Evolutionary conservation across 495 filamentous ascomycete genomes (phyloP).

Genomic region (Pyronema omphalodes): DNA sequence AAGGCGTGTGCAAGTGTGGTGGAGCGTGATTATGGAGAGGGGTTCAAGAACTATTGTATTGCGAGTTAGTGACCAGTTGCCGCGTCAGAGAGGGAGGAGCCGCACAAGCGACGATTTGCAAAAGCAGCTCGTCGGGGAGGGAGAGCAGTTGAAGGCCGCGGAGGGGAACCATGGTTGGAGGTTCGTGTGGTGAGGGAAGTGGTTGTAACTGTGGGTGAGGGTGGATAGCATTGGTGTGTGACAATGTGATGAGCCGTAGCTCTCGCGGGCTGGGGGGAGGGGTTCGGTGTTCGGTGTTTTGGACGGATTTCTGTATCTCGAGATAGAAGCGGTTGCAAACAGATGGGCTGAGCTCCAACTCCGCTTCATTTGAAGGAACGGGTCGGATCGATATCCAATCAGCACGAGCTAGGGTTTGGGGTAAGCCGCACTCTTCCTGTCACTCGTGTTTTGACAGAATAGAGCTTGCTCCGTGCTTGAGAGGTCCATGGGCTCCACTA

Average conservation of each 20-base stretch:
- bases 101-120: constrained; percentile 21
- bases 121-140: constrained; percentile 20
- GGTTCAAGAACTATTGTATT: constrained; percentile 16
- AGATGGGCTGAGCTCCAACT: neutral
- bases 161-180: too few relatives aligned
- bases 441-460: too few relatives aligned
- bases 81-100: neutral
- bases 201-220: neutral
- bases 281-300: neutral
- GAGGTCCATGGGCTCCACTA: too few relatives aligned
- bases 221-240: neutral
- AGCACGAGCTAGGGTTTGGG: neutral
- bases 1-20: constrained; percentile 14
- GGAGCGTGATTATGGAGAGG: constrained; percentile 16
- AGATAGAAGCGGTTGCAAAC: neutral
- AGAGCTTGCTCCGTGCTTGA: too few relatives aligned
- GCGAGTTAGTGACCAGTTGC: constrained; percentile 1
- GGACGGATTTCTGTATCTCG: neutral
- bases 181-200: neutral
- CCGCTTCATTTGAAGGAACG: neutral
- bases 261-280: neutral
- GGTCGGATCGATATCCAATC: constrained; percentile 3
- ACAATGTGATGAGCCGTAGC: neutral
- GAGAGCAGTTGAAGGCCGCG: neutral
- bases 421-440: neutral